phyloP scores from a whole-genome alignment of 1,139 yeast species.

The Lodderomyces oxycetoniae region DNA sequence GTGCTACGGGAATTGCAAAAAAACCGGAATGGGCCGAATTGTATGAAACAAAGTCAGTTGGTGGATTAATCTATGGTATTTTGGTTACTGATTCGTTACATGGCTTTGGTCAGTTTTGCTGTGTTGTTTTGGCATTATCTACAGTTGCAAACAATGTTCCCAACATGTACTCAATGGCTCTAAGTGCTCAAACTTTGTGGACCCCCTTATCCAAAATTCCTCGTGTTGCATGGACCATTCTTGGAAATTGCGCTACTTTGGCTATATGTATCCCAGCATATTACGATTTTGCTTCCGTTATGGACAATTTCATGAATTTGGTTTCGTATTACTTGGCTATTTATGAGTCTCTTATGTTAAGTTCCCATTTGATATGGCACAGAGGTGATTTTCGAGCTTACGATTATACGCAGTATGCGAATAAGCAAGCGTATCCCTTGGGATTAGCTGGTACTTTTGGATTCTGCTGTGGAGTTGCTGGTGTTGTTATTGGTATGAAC shows the following conservation, averaged over 20 bases:
- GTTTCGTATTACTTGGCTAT: slow-evolving; percentile 89
- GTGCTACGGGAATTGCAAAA: slow-evolving; percentile 59
- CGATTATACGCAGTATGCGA: slow-evolving; percentile 57
- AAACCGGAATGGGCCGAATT: slow-evolving; percentile 45
- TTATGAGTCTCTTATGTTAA: slow-evolving; percentile 64
- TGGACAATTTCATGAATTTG: slow-evolving; percentile 83
- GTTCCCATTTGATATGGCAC: slow-evolving; percentile 79
- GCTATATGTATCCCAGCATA: slow-evolving; percentile 89
- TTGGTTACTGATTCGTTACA: slow-evolving; percentile 74
- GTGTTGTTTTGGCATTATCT: slow-evolving; percentile 76
- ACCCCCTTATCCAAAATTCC: slow-evolving; percentile 68
- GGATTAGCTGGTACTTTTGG: slow-evolving; percentile 77
- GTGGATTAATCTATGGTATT: slow-evolving; percentile 78
- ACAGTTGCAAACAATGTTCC: slow-evolving; percentile 90
- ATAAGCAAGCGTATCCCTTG: slow-evolving; percentile 55
- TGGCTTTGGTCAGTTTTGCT: slow-evolving; percentile 86
- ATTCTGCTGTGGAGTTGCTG: slow-evolving; percentile 78
- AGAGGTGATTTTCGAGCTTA: slow-evolving; percentile 55
- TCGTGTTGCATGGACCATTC: slow-evolving; percentile 73
- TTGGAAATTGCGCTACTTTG: slow-evolving; percentile 70
- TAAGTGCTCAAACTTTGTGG: slow-evolving; percentile 83
- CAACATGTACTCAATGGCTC: slow-evolving; percentile 84
- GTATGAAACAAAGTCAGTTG: slow-evolving; percentile 56
- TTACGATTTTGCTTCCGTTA: slow-evolving; percentile 64
- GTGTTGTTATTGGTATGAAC: slow-evolving; percentile 81